A percentile compares a stretch with the other conserved stretches of the same genome.
These are phyloP conservation scores for Paraphoma sp. DNA, from an alignment of 2,329 filamentous ascomycete genomes.

Conservation along the genomic window DNA sequence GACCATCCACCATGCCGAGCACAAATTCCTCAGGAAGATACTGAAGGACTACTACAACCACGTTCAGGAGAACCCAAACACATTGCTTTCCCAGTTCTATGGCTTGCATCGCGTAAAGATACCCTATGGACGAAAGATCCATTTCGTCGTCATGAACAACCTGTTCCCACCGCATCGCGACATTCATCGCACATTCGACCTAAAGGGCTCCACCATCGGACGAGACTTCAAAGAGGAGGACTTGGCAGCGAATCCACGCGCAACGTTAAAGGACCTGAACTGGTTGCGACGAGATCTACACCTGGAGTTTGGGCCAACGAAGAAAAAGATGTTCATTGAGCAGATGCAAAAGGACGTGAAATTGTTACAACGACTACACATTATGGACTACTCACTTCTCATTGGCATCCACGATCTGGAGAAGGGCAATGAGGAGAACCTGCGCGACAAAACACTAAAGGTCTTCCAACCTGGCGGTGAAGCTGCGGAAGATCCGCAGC, in stretches of 20 bases:
- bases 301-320: slow-evolving; percentile 86
- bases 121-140: slow-evolving; percentile 96
- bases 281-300: slow-evolving; percentile 88
- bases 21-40: slow-evolving; percentile 84
- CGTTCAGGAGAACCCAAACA: slow-evolving; percentile 92
- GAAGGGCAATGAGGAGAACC: slow-evolving; percentile 92
- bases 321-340: slow-evolving; percentile 85
- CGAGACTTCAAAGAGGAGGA: slow-evolving; percentile 90
- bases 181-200: slow-evolving; percentile 94
- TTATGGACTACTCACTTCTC: slow-evolving; percentile 98
- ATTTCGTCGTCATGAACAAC: slow-evolving; percentile 99
- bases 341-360: slow-evolving; percentile 89
- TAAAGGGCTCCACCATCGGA: slow-evolving; percentile 95
- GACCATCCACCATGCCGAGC: slow-evolving; percentile 95
- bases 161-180: slow-evolving; percentile 96
- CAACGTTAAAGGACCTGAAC: slow-evolving; percentile 95
- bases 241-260: slow-evolving; percentile 84
- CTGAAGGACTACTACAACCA: slow-evolving; percentile 93
- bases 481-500: slow-evolving; percentile 56
- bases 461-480: slow-evolving; percentile 90
- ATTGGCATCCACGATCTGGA: slow-evolving; percentile 91
- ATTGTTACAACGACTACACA: slow-evolving; percentile 84
- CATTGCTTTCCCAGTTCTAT: slow-evolving; percentile 96
- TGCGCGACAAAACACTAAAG: slow-evolving; percentile 86
- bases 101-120: slow-evolving; percentile 97